Base-by-base conservation (phyloP, 768 basidiomycete species). In the Hemileccinum impolitum region DNA sequence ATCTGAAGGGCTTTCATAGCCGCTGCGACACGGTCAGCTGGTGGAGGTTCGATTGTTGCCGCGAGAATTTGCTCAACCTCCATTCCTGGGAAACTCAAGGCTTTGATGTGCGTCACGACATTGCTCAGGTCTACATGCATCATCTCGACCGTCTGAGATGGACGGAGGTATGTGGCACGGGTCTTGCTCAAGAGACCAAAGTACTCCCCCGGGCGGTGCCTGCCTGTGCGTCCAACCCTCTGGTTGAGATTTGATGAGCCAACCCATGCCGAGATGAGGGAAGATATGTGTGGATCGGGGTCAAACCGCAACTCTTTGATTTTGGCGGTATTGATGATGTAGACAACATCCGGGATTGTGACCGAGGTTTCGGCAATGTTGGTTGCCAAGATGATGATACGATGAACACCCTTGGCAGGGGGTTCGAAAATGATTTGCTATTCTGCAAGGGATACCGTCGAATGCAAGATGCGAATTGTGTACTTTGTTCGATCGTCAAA, bases 81-180 rank as follows among this genome's bases (percentile, higher is more conserved):
- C 82, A 93, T 82, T 38, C 80, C 82, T 6, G 90, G 89, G 64
- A 96, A 87, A 64, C 91, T 84, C 31, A 96, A 77, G 9, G 93
- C 93, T 61, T 95, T 96, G 66, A 97, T 81, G 63, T 94, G 94
- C 94, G 96, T 97, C 14, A 95, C 91, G 40, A 94, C 86, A 61
- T 93, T 92, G 59, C 83, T 89, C 57, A 95, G 65, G 66, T 94
- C 92, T 12, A 86, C 81, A 30, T 92, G 79, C 64, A 91, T 91
- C 93, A 97, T 97, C 72, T 96, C 94, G 32, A 96, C 94, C 1
- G 84, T 84, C 65, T 94, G 92, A 62, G 95, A 85, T 21, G 88
- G 78, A 44, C 81, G 75, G 40, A 97, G 74, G 12, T 72, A 68
- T 14, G 71, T 70, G 3, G 84, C 79, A 45, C 85, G 82, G 13